Evolutionary conservation across 345 rosid species (phyloP).

Genomic region (Brassica carinata): DNA sequence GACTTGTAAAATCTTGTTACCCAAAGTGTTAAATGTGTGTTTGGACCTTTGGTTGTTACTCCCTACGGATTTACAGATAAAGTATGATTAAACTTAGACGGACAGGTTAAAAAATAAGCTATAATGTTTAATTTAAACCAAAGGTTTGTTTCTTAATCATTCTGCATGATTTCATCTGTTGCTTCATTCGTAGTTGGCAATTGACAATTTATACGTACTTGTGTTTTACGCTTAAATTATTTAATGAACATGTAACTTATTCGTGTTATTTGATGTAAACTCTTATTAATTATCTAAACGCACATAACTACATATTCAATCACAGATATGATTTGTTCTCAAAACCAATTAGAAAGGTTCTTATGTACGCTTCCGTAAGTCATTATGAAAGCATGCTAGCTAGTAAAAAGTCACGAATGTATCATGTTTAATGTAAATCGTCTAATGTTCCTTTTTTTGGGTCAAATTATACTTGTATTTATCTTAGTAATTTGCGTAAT

Average conservation of each 20-base stretch:
- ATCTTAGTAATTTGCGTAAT: too few relatives aligned
- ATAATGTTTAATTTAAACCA: conserved; percentile 1
- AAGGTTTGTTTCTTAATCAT: conserved; percentile 16
- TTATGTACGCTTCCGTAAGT: not conserved
- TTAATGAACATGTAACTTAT: not conserved
- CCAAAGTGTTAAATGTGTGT: not conserved
- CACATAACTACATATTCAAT: not conserved
- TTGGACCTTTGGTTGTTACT: not conserved
- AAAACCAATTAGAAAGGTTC: conserved; percentile 5
- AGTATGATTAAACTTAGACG: not conserved
- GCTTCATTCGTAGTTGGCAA: conserved; percentile 15
- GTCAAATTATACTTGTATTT: too few relatives aligned
- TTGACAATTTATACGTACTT: conserved; percentile 27
- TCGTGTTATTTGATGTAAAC: not conserved
- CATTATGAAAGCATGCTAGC: not conserved
- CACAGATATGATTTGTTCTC: conserved; percentile 13
- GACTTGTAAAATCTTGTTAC: not conserved
- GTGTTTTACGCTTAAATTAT: conserved; percentile 2
- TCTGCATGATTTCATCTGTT: conserved; percentile 17
- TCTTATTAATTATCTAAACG: not conserved
- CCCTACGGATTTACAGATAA: not conserved
- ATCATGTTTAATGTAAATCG: conserved; percentile 15
- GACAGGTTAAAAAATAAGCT: not conserved
- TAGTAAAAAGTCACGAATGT: not conserved
- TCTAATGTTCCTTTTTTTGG: not conserved